Percentiles rank a stretch among this genome's conserved stretches.
Evolutionary conservation across 176 grass and related monocot genomes (phyloP).

Genomic region (Hordeum vulgare): DNA sequence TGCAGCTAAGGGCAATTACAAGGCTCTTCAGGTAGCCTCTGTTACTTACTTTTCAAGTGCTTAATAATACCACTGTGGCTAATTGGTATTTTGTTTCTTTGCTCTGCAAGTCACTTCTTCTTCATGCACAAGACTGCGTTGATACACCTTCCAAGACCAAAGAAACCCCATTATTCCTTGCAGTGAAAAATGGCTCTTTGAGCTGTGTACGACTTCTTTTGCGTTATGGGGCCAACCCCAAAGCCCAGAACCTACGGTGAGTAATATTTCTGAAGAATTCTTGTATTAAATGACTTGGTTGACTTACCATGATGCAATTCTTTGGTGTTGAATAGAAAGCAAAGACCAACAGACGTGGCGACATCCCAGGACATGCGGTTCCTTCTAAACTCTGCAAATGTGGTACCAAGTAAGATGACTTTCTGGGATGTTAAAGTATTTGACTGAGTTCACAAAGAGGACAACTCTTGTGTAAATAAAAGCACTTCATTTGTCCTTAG

Average conservation of each 20-base stretch:
- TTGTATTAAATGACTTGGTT: background rate
- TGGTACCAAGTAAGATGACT: slow-evolving; percentile 28
- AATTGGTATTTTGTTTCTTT: slow-evolving; percentile 24
- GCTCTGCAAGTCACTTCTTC: slow-evolving; percentile 41
- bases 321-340: slow-evolving; percentile 39
- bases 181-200: slow-evolving; percentile 44
- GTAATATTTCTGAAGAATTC: background rate
- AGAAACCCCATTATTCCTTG: slow-evolving; percentile 61
- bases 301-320: background rate
- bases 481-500: background rate
- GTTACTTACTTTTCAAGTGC: background rate
- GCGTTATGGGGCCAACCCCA: slow-evolving; percentile 44
- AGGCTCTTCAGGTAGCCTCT: slow-evolving; percentile 54
- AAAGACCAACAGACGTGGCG: slow-evolving; percentile 54
- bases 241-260: slow-evolving; percentile 50
- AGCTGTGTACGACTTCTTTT: slow-evolving; percentile 46
- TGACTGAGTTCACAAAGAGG: background rate
- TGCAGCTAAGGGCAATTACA: slow-evolving; percentile 57
- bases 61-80: slow-evolving; percentile 1
- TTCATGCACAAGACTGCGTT: slow-evolving; percentile 49
- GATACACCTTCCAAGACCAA: slow-evolving; percentile 60
- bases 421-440: background rate
- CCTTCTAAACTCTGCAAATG: slow-evolving; percentile 44
- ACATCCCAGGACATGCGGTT: slow-evolving; percentile 56
- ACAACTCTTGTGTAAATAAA: background rate